Percentiles rank a stretch among this genome's conserved stretches.
These are phyloP conservation scores for Ophiocordyceps camponoti-saundersi DNA, from an alignment of 2,329 filamentous ascomycete genomes.

Conservation along the genomic window DNA sequence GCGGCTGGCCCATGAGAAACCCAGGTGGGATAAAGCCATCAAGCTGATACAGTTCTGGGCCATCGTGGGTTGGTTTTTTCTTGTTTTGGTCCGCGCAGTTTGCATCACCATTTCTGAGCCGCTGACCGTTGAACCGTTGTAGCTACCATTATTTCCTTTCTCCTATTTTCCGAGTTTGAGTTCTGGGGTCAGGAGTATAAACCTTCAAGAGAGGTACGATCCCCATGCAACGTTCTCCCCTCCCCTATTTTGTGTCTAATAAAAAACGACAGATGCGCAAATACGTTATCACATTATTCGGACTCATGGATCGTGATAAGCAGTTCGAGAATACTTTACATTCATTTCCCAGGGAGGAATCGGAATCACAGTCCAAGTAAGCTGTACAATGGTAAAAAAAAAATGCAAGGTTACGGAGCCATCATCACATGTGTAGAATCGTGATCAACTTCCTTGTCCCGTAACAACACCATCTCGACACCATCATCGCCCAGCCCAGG, in stretches of 20 bases:
- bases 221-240: background rate
- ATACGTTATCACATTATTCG: slow-evolving; percentile 21
- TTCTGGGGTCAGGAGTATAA: slow-evolving; percentile 25
- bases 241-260: background rate
- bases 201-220: slow-evolving; percentile 21
- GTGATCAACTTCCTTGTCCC: background rate
- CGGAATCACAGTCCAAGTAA: slow-evolving; percentile 10
- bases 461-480: background rate
- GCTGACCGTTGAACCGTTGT: background rate
- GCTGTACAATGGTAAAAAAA: slow-evolving; percentile 5
- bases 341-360: slow-evolving; percentile 6
- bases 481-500: slow-evolving; percentile 27
- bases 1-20: slow-evolving; percentile 41
- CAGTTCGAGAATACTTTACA: slow-evolving; percentile 16
- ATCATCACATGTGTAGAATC: background rate
- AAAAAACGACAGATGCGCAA: slow-evolving; percentile 14
- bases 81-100: background rate
- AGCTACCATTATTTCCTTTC: slow-evolving; percentile 18
- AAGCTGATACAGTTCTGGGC: slow-evolving; percentile 46
- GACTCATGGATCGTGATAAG: slow-evolving; percentile 22
- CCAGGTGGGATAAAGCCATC: slow-evolving; percentile 46
- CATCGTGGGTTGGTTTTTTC: slow-evolving; percentile 31
- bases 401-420: background rate
- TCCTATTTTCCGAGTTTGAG: slow-evolving; percentile 25
- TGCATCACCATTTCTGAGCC: background rate